A percentile compares a stretch with the other conserved stretches of the same genome.
Evolutionary conservation across 345 rosid species (phyloP).

Genomic region (Barbarea vulgaris): DNA sequence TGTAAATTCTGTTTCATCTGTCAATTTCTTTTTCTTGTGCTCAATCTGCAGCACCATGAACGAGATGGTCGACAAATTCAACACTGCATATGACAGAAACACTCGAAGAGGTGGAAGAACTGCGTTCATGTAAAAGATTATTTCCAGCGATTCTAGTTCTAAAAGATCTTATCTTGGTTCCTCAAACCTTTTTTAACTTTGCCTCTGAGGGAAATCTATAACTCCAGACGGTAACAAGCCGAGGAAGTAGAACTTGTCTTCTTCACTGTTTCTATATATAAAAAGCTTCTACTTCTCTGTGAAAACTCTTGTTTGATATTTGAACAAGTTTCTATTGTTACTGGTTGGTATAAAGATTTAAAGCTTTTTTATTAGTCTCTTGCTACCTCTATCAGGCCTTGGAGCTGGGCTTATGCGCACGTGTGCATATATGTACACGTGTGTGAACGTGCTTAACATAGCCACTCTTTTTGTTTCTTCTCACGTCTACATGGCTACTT

Average conservation of each 20-base stretch:
- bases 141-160: slow-evolving; percentile 1
- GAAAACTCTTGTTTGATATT: not conserved
- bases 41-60: slow-evolving; percentile 77
- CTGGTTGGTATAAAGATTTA: not conserved
- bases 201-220: not conserved
- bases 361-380: not conserved
- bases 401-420: not conserved
- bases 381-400: not conserved
- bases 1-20: not conserved
- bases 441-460: too few species aligned
- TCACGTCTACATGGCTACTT: not conserved
- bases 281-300: slow-evolving; percentile 6
- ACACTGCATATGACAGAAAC: slow-evolving; percentile 91
- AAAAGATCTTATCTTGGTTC: slow-evolving; percentile 1
- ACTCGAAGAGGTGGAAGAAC: slow-evolving; percentile 91
- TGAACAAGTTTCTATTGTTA: not conserved
- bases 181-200: not conserved
- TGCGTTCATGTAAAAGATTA: slow-evolving; percentile 60
- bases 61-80: slow-evolving; percentile 93
- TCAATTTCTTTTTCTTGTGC: not conserved
- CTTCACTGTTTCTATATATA: not conserved
- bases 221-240: slow-evolving; percentile 1
- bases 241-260: not conserved
- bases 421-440: too few species aligned
- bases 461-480: too few species aligned